phyloP scores from a whole-genome alignment of 306 rosid genomes.

The Adenanthera pavonina region DNA sequence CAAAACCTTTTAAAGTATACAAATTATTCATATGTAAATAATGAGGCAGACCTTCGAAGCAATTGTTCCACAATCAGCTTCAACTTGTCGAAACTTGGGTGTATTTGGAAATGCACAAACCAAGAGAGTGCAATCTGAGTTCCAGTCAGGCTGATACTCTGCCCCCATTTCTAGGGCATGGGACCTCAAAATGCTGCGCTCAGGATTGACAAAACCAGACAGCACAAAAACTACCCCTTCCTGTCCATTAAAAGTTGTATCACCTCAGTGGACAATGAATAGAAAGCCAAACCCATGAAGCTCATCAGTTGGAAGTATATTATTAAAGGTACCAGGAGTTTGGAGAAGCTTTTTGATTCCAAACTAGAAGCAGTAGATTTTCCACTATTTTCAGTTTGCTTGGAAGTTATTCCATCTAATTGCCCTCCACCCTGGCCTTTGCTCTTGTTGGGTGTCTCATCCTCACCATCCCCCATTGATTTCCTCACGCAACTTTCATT shows the following conservation, averaged over 20 bases:
- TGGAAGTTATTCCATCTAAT: slow-evolving; percentile 1
- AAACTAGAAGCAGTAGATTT: slow-evolving; percentile 44
- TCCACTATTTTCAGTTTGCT: slow-evolving; percentile 42
- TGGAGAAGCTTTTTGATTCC: slow-evolving; percentile 53
- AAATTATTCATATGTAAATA: slow-evolving; percentile 20
- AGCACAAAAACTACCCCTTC: slow-evolving; percentile 91
- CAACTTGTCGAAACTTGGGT: slow-evolving; percentile 89
- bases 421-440: slow-evolving; percentile 30
- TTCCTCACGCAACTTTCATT: slow-evolving; percentile 40
- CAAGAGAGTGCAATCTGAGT: slow-evolving; percentile 79
- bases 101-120: slow-evolving; percentile 92
- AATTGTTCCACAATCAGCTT: slow-evolving; percentile 88
- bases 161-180: slow-evolving; percentile 97
- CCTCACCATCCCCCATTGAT: slow-evolving; percentile 35
- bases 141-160: slow-evolving; percentile 87
- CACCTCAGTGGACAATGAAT: slow-evolving; percentile 32
- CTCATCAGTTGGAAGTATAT: not conserved
- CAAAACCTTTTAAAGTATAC: not conserved
- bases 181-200: slow-evolving; percentile 81
- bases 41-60: slow-evolving; percentile 74
- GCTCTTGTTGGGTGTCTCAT: slow-evolving; percentile 44
- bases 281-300: slow-evolving; percentile 16
- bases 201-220: slow-evolving; percentile 95
- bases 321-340: slow-evolving; percentile 63
- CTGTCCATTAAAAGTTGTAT: slow-evolving; percentile 53